phyloP scores from a whole-genome alignment of 202 grass and related monocot genomes.

The Digitaria exilis region DNA sequence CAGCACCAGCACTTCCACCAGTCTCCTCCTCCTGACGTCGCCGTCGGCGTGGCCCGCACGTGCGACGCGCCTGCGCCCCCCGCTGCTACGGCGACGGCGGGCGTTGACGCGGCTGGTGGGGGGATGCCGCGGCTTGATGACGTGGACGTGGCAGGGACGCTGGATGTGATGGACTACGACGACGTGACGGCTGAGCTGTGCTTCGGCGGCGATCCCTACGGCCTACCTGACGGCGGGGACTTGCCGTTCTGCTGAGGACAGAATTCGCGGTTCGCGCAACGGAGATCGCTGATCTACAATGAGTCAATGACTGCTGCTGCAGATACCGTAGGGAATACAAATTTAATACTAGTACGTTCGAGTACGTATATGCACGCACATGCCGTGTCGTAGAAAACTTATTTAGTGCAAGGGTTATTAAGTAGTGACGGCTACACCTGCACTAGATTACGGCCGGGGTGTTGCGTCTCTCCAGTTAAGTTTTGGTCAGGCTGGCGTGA shows the following conservation, averaged over 20 bases:
- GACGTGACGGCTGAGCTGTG: constrained; percentile 5
- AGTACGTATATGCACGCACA: not conserved
- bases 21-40: not conserved
- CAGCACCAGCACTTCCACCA: not conserved
- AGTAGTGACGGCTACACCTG: not conserved
- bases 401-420: not conserved
- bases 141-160: not conserved
- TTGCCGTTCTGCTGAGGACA: not conserved
- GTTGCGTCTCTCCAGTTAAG: not conserved
- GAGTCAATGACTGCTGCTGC: not conserved
- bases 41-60: too few relatives aligned
- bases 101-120: too few relatives aligned
- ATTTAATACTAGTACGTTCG: not conserved
- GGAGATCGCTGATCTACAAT: not conserved
- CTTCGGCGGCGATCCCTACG: constrained; percentile 23
- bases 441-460: not conserved
- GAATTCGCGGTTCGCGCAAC: not conserved
- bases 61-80: not conserved
- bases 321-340: not conserved
- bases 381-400: not conserved
- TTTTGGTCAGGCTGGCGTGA: not conserved
- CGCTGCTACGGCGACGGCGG: not conserved
- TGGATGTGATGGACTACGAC: constrained; percentile 54
- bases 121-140: not conserved
- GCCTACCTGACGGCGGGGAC: not conserved